Evolutionary conservation across 805 yeast species (phyloP), one percentile per base, ranked within the genome.

Genomic region (Saccharomycopsis fodiens): DNA sequence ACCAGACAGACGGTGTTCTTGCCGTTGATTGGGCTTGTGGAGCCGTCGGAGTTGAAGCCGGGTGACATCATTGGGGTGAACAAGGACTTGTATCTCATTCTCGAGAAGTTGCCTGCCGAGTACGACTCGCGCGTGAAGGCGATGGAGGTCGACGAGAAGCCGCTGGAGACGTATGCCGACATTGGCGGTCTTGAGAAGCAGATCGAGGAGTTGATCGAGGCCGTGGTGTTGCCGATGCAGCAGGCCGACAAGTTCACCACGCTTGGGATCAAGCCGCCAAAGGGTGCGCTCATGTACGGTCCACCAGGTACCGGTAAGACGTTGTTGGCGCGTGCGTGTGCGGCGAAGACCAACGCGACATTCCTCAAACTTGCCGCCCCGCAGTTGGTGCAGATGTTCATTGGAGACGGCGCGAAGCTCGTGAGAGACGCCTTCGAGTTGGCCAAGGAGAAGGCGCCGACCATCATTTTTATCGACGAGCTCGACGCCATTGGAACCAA

Each of bases 251-350:
- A 93, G 67, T 91, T 93, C 70, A 85, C 85, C 61, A 79, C 79
- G 48, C 72, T 93, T 66, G 99, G 99, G 46, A 89, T 93, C 60
- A 91, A 85, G 62, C 94, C 98, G 13, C 98, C 98, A 48, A 93
- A 93, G 64, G 98, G 98, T 63, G 97, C 96, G 3, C 72, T 93
- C 44, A 87, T 93, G 89, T 93, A 93, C 62, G 99, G 99, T 31
- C 97, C 99, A 6, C 99, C 99, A 44, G 99, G 99, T 64, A 93
- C 98, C 1, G 99, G 99, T 64, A 93, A 93, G 67, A 93, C 98
- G 1, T 70, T 93, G 51, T 73, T 93, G 55, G 99, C 99, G 7
- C 81, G 96, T 63, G 98, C 98, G 1, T 95, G 97, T 69, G 99
- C 99, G 20, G 96, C 97, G 45, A 97, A 93, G 65, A 86, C 97